Evolutionary conservation across 352 stramenopile genomes (phyloP).

Genomic region (Pythium coloratum): DNA sequence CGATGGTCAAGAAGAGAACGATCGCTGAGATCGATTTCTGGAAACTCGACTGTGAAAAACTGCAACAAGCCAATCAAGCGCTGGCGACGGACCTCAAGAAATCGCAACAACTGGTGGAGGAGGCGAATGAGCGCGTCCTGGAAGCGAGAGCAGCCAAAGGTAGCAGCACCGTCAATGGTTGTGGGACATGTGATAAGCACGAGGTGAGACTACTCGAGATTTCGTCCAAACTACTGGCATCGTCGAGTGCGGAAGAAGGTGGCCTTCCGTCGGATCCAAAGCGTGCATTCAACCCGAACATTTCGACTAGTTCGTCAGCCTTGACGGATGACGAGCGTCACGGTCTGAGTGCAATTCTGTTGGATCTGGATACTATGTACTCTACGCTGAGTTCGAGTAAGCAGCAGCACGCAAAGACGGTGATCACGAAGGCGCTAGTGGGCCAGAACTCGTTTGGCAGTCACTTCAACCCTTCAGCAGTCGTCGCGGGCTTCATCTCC

Average conservation of each 20-base stretch:
- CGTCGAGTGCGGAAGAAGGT: conserved; percentile 6
- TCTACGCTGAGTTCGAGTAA: conserved; percentile 39
- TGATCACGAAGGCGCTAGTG: conserved; percentile 27
- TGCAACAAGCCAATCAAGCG: conserved; percentile 51
- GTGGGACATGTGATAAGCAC: conserved; percentile 54
- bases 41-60: conserved; percentile 68
- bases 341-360: conserved; percentile 33
- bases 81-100: conserved; percentile 38
- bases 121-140: conserved; percentile 19
- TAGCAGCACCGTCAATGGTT: conserved; percentile 17
- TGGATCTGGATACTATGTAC: conserved; percentile 55
- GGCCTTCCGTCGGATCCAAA: not conserved
- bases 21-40: conserved; percentile 59
- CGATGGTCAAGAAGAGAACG: conserved; percentile 66
- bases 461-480: not conserved
- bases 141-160: not conserved
- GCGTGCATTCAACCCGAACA: not conserved
- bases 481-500: not conserved
- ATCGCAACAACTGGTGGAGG: conserved; percentile 33
- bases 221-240: conserved; percentile 39
- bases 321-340: conserved; percentile 46
- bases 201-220: conserved; percentile 50
- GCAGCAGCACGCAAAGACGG: conserved; percentile 31
- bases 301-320: not conserved
- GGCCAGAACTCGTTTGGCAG: conserved; percentile 13